Percentiles rank a stretch among this genome's conserved stretches.
phyloP scores from a whole-genome alignment of 495 filamentous ascomycete genomes.

The Talaromyces borbonicus region DNA sequence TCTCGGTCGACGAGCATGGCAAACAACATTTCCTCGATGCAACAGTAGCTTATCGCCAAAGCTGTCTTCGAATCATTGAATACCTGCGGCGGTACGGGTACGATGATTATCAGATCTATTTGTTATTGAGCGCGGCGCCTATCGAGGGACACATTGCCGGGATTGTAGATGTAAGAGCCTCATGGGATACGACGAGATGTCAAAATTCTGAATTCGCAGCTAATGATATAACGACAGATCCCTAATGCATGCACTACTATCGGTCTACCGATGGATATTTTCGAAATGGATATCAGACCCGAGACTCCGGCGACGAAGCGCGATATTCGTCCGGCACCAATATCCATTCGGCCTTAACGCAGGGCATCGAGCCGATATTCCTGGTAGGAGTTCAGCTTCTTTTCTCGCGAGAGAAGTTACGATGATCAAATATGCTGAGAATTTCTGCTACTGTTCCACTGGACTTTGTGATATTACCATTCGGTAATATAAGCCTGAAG shows the following conservation, averaged over 20 bases:
- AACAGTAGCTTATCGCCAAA: slow-evolving; percentile 86
- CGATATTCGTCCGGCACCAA: slow-evolving; percentile 42
- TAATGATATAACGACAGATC: slow-evolving; percentile 9
- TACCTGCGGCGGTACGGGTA: slow-evolving; percentile 78
- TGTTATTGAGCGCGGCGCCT: slow-evolving; percentile 80
- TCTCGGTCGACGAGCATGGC: slow-evolving; percentile 82
- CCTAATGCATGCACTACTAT: slow-evolving; percentile 81
- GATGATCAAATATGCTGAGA: too few relatives aligned
- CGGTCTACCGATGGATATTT: slow-evolving; percentile 89
- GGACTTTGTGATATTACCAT: too few relatives aligned
- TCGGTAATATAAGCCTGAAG: too few relatives aligned
- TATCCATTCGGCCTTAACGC: too few relatives aligned
- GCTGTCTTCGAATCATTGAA: slow-evolving; percentile 71
- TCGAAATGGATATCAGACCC: slow-evolving; percentile 86
- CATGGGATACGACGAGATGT: too few relatives aligned
- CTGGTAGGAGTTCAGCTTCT: too few relatives aligned
- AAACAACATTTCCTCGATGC: slow-evolving; percentile 93
- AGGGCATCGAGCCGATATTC: too few relatives aligned
- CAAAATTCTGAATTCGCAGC: not conserved
- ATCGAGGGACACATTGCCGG: slow-evolving; percentile 92
- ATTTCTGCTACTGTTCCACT: too few relatives aligned
- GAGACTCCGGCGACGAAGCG: slow-evolving; percentile 47
- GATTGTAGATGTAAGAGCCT: slow-evolving; percentile 75
- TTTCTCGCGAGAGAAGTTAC: too few relatives aligned
- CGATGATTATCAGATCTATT: slow-evolving; percentile 76